phyloP scores from a whole-genome alignment of 2,329 filamentous ascomycete species.

The Arthrobotrys iridis region DNA sequence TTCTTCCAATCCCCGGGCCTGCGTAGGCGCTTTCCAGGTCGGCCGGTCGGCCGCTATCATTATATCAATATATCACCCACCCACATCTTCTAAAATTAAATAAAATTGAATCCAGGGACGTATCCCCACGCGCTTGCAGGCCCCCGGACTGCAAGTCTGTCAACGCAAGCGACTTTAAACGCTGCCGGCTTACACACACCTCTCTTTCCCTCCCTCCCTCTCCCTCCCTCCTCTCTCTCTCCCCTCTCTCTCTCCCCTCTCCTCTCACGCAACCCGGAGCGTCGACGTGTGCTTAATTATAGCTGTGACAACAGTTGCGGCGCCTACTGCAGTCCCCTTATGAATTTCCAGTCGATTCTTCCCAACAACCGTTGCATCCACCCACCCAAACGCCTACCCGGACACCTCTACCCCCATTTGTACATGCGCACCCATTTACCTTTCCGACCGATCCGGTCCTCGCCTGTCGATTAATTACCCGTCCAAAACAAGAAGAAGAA shows the following conservation, averaged over 20 bases:
- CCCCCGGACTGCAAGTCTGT: neutral
- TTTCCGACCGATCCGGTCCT: neutral
- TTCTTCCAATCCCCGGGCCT: conserved; percentile 16
- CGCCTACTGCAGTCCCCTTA: conserved; percentile 44
- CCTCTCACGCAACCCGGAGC: neutral
- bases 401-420: too few species aligned
- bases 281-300: conserved; percentile 22
- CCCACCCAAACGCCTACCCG: too few species aligned
- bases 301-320: conserved; percentile 44
- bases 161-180: conserved; percentile 44
- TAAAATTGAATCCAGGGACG: conserved; percentile 24
- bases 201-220: neutral
- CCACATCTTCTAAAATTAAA: conserved; percentile 39
- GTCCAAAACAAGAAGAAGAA: too few species aligned
- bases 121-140: conserved; percentile 42
- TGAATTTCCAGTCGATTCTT: conserved; percentile 13
- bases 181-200: conserved; percentile 20
- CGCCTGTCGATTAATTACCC: neutral
- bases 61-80: conserved; percentile 28
- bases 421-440: too few species aligned
- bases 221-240: neutral
- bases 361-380: neutral
- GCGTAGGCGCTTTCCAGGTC: conserved; percentile 9
- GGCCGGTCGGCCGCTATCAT: conserved; percentile 8
- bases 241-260: neutral